Conservation (phyloP, 2,329 filamentous ascomycete species). For the Stemphylium beticola region DNA sequence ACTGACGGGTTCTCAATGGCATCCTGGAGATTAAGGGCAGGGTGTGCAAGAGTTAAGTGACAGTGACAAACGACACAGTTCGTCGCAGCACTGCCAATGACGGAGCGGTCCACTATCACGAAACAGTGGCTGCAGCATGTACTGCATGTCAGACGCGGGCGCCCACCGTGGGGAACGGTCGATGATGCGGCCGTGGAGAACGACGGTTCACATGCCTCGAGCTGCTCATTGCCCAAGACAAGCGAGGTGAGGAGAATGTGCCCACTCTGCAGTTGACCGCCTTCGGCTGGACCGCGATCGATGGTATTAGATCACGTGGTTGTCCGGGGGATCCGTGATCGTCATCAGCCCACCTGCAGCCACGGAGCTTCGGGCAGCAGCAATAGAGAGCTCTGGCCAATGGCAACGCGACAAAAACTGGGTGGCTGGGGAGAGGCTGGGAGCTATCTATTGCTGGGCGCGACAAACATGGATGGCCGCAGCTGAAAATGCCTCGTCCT, state of each 20-base stretch:
- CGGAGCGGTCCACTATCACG: conserved; percentile 6
- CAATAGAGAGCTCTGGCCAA: conserved; percentile 23
- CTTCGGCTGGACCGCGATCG: conserved; percentile 4
- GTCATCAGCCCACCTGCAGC: conserved; percentile 12
- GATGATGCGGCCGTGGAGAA: conserved; percentile 18
- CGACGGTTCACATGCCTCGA: conserved; percentile 13
- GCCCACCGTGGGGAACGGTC: conserved; percentile 2
- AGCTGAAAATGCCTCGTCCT: conserved; percentile 40
- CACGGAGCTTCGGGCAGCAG: conserved; percentile 20
- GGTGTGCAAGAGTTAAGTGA: not conserved
- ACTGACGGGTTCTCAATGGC: not conserved
- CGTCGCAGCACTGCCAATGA: not conserved
- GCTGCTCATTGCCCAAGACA: not conserved
- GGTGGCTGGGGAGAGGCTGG: conserved; percentile 35
- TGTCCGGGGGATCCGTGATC: conserved; percentile 22
- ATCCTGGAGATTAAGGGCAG: not conserved
- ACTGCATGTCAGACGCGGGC: conserved; percentile 18
- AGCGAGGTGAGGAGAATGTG: not conserved
- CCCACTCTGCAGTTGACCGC: not conserved
- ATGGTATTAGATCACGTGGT: conserved; percentile 17
- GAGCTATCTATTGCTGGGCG: conserved; percentile 22
- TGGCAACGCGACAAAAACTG: conserved; percentile 26
- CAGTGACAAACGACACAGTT: not conserved
- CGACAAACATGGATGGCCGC: conserved; percentile 27
- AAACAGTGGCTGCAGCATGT: conserved; percentile 21